Base-by-base conservation (phyloP, 441 rosid genomes). In the Adansonia grandidieri region DNA sequence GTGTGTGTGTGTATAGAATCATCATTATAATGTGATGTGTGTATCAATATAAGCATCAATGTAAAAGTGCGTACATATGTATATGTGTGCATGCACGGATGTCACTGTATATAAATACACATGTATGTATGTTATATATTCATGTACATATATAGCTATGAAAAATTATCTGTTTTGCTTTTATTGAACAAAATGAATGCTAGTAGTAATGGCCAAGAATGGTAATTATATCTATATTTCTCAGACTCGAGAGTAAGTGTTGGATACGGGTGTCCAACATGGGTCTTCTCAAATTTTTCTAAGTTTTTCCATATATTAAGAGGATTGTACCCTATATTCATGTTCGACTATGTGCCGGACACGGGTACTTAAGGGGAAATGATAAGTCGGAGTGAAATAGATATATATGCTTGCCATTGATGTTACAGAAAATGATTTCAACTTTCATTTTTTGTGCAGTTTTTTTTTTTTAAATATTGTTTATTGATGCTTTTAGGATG, bases 401-500 rank as follows among this genome's bases (percentile, higher is more conserved):
- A 37, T 37, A 37, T 37, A 37, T 11, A 9, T 17, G 28, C 4
- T 81, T 74, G 42, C 76, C 44, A 24, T 37, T 80, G 45, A 9
- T 63, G 67, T 68, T 67, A 37, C 9, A 63, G 24, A 58, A 15
- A 65, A 7, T 4, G 1, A 74, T 47, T 77, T 20, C 53, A 63
- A 50, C 13, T 40, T 1, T 63, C 0, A 11, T 47, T 20, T 6
- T 6, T 71, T 14, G 28, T 10, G 42, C 57, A 19, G 19, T 76
- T 63, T 10, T 20, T 51, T 53, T 47, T 17, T 37, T 74, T 82
- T 77, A 0, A 22, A 72, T 75, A 19, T 78, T 76, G 82, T 75
- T 40, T 44, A 37, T 73, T 73, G 76, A 42, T 40, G 65, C n/a
- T 50, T 62, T 45, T 79, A 90, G 91, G 82, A 75, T 28, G 77